Evolutionary conservation across 495 filamentous ascomycete genomes (phyloP), one percentile per base, ranked within the genome.

Genomic region (Zalerion maritima): DNA sequence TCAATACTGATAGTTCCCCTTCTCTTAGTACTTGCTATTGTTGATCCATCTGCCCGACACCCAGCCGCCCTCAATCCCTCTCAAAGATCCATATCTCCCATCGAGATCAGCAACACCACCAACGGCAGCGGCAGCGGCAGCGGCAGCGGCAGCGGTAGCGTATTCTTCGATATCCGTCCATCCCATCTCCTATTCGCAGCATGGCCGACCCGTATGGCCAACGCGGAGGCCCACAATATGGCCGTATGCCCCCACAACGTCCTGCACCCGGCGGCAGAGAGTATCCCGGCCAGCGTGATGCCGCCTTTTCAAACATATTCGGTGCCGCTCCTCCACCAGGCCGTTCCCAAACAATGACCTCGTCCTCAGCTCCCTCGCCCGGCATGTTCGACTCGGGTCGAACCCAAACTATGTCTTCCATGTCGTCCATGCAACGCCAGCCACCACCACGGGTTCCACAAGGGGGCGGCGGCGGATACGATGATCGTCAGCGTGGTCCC

Each of bases 291-390:
- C 81, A 91, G 55, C 75, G 89, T 57, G 87, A 97, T 68, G 84
- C 81, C 44, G 89, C 86, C 19, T 97, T 91, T 55, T 81, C 80
- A 32, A 82, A 85, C 57, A 99, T 99, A 42, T 99, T 99, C 46
- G 89, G 89, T 38, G 73, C 74, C 45, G 71, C 80, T 28, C 82
- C 81, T 26, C 82, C 80, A 21, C 81, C 81, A 25, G 87, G 89
- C 29, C 75, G 83, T 39, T 85, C 84, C 25, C 82, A 84, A 35
- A 85, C 80, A 4, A 84, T 85, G 79, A 81, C 69, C 31, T 80
- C 78, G 13, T 69, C 81, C 35, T 57, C 73, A 17, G 49, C 57
- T 37, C 66, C 67, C 28, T 52, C 56, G 18, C 53, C 55, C 24
- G 40, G 46, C 24, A 45, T 49, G 38, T 36, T 31, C 32, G 61